Conservation (phyloP, 2,329 filamentous ascomycete species). For the Penicillium oxalicum region DNA sequence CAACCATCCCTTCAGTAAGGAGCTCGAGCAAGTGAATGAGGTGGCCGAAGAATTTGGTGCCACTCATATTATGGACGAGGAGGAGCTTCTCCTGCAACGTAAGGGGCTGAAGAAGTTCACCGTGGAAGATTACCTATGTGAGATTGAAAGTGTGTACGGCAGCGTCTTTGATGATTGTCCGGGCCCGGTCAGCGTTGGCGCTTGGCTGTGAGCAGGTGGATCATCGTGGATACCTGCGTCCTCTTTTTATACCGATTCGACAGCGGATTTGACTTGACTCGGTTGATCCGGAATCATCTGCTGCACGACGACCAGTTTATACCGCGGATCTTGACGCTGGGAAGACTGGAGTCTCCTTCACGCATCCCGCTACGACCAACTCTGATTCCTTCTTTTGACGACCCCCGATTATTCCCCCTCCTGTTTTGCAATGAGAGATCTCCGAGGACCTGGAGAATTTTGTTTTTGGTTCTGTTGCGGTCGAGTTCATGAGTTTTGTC, state of each 20-base stretch:
- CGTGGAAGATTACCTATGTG: slow-evolving; percentile 75
- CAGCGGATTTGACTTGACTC: slow-evolving; percentile 4
- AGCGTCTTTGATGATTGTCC: slow-evolving; percentile 52
- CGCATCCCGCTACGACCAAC: slow-evolving; percentile 25
- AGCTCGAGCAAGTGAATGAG: slow-evolving; percentile 87
- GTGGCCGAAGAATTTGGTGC: slow-evolving; percentile 81
- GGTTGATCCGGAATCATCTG: slow-evolving; percentile 17
- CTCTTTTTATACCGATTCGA: background rate
- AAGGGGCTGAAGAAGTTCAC: slow-evolving; percentile 67
- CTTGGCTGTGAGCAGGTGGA: slow-evolving; percentile 36
- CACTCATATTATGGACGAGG: slow-evolving; percentile 61
- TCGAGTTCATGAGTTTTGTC: too few relatives aligned
- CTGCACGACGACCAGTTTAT: slow-evolving; percentile 8
- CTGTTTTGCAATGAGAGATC: slow-evolving; percentile 19
- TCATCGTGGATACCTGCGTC: slow-evolving; percentile 5
- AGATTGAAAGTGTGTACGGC: slow-evolving; percentile 65
- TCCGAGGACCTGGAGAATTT: slow-evolving; percentile 15
- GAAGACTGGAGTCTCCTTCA: slow-evolving; percentile 22
- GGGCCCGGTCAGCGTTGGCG: slow-evolving; percentile 27
- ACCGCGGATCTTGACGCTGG: slow-evolving; percentile 9
- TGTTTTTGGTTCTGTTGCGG: slow-evolving; percentile 3
- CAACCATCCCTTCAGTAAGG: slow-evolving; percentile 74
- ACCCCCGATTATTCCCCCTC: slow-evolving; percentile 9
- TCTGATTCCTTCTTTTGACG: slow-evolving; percentile 25
- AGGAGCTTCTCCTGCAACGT: slow-evolving; percentile 62